Base-by-base conservation (phyloP, 148 eudicot species). In the Diospyros lotus region DNA sequence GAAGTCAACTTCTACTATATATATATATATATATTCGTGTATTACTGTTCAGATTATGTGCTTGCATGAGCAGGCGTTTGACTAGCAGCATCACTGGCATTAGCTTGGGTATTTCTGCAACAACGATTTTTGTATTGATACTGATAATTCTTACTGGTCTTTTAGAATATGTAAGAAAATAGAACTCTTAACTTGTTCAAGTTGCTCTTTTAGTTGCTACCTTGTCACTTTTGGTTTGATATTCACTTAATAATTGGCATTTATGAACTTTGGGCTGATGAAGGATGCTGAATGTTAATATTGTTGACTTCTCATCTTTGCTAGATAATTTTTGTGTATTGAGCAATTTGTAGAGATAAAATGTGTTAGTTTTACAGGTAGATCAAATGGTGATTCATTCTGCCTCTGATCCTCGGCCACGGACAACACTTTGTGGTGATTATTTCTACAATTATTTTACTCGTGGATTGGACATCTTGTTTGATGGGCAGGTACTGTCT, bases 361-460 rank as follows among this genome's bases (percentile, higher is more conserved):
- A 28, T 55, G 48, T 52, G 13, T 73, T 42, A 17, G 40, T 73
- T 68, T 56, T n/a, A 71, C 86, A 95, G 99, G 97, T 95, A 66
- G 99, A 95, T 72, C 99, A 95, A 82, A 95, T 95, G 99, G 96
- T 93, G 61, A 95, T 95, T 73, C 99, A 95, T 85, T 95, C 97
- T 17, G 94, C 93, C 55, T 89, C 94, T 12, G 96, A 95, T 84
- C 92, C 90, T 62, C 83, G 93, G 44, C 97, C 99, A 65, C 79
- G 87, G 74, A 89, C 91, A 45, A 95, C 99, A 50, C 91, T 93
- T 18, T 92, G 99, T 82, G 97, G 96, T 74, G 99, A 95, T 84
- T 95, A 95, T 78, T 95, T 95, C 77, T 95, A 92, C 68, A 95
- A 95, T 78, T 95, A 88, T 73, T 95, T 90, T 72, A 85, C 89